phyloP scores from a whole-genome alignment of 495 filamentous ascomycete genomes.

The Penicillium fimorum region DNA sequence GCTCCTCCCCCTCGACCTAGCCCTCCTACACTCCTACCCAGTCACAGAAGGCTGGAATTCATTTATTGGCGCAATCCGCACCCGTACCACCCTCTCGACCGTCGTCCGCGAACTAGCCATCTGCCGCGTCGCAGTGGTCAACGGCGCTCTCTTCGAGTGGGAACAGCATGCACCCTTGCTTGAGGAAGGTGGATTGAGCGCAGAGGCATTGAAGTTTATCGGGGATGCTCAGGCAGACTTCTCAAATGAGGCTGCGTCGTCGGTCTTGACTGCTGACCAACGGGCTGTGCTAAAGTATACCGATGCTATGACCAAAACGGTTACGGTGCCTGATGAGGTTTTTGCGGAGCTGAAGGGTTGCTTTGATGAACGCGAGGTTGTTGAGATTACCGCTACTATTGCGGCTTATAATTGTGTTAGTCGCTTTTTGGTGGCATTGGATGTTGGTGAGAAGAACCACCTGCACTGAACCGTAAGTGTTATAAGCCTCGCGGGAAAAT shows the following conservation, averaged over 20 bases:
- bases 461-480: neutral
- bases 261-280: conserved; percentile 54
- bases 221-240: conserved; percentile 31
- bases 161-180: conserved; percentile 69
- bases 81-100: conserved; percentile 56
- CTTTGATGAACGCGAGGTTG: conserved; percentile 67
- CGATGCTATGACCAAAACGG: conserved; percentile 71
- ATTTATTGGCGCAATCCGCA: conserved; percentile 74
- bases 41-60: conserved; percentile 79
- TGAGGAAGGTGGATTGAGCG: conserved; percentile 43
- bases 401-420: conserved; percentile 88
- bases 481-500: neutral
- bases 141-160: conserved; percentile 78
- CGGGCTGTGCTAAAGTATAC: conserved; percentile 66
- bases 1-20: conserved; percentile 67
- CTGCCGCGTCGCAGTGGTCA: conserved; percentile 70
- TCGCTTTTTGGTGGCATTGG: conserved; percentile 77
- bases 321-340: conserved; percentile 59
- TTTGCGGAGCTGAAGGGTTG: conserved; percentile 57
- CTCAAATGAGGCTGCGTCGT: conserved; percentile 10
- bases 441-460: conserved; percentile 64
- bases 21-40: conserved; percentile 69
- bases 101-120: conserved; percentile 70
- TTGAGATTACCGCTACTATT: conserved; percentile 75
- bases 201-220: conserved; percentile 48